Base-by-base conservation (phyloP, 495 filamentous ascomycete species). In the Echria macrotheca region DNA sequence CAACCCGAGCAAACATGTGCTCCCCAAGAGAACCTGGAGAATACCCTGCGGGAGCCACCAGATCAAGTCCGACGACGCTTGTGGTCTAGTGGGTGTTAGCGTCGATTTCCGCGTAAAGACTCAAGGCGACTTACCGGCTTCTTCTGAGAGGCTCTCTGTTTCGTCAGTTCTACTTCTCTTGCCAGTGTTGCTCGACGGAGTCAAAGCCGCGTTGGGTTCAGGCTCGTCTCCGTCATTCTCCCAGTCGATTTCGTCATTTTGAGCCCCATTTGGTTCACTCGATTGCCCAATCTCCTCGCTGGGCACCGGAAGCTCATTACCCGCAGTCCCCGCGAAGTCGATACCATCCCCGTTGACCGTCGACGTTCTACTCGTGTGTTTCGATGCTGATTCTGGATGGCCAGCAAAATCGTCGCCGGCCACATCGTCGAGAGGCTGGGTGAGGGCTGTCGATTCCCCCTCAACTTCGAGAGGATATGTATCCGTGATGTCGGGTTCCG, bases 1-100 rank as follows among this genome's bases (percentile, higher is more conserved):
- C 60, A 63, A 54, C 57, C 33, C 10, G n/a, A n/a, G n/a, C n/a
- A n/a, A n/a, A n/a, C n/a, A n/a, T n/a, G n/a, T n/a, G n/a, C n/a
- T n/a, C n/a, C n/a, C n/a, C n/a, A n/a, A n/a, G n/a, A n/a, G n/a
- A n/a, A n/a, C n/a, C n/a, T n/a, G n/a, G n/a, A n/a, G n/a, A 41
- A 21, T 41, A 24, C 7, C 7, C 5, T 14, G 19, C 22, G 15
- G 3, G 53, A 55, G 31, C 42, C 52, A 18, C 38, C 28, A 52
- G 35, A 53, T 74, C 56, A 73, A 54, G 69, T 68, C 48, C 72
- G 72, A 68, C 65, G 72, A 65, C 72, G 72, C 70, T 76, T 76
- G 71, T 67, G 44, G 50, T 70, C 72, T 76, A 54, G 5, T 12
- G 14, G 2, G 4, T 42, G 35, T 74, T 49, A 71, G 68, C 38